phyloP scores from a whole-genome alignment of 1,284 basidiomycete genomes.

The Cerrena zonata region DNA sequence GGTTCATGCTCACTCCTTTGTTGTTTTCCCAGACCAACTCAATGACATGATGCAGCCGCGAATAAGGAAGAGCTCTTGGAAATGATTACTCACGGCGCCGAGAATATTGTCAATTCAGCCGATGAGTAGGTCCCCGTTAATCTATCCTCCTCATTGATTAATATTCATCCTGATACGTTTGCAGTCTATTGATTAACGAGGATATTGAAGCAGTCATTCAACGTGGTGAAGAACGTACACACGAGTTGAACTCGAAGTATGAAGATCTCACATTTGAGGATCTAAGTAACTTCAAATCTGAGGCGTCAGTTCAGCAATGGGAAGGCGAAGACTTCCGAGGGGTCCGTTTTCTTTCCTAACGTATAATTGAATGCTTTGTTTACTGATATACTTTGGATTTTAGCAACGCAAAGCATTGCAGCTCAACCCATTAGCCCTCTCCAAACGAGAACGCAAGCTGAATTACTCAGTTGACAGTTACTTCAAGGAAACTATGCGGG shows the following conservation, averaged over 20 bases:
- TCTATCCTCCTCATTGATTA: not conserved
- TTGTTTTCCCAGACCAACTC: not conserved
- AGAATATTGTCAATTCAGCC: conserved; percentile 85
- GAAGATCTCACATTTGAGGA: conserved; percentile 91
- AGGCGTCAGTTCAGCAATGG: conserved; percentile 87
- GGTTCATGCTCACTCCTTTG: conserved; percentile 10
- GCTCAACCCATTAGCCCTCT: conserved; percentile 82
- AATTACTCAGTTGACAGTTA: conserved; percentile 94
- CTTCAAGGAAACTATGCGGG: conserved; percentile 88
- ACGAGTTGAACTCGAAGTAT: conserved; percentile 87
- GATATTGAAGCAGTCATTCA: conserved; percentile 94
- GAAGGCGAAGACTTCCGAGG: conserved; percentile 93
- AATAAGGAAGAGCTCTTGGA: conserved; percentile 96
- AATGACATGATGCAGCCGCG: conserved; percentile 48
- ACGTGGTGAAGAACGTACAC: conserved; percentile 87
- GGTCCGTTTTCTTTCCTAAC: conserved; percentile 33
- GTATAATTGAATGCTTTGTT: not conserved
- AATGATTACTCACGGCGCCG: conserved; percentile 98
- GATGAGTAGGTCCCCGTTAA: conserved; percentile 46
- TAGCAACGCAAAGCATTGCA: conserved; percentile 64
- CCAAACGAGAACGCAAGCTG: conserved; percentile 91
- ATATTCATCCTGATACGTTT: conserved; percentile 2
- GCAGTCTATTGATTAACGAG: conserved; percentile 76
- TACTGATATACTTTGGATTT: conserved; percentile 10
- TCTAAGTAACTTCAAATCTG: conserved; percentile 93